A percentile compares a stretch with the other conserved stretches of the same genome.
These are phyloP conservation scores for Xylaria sp. DNA, from an alignment of 2,329 filamentous ascomycete genomes.

Conservation along the genomic window DNA sequence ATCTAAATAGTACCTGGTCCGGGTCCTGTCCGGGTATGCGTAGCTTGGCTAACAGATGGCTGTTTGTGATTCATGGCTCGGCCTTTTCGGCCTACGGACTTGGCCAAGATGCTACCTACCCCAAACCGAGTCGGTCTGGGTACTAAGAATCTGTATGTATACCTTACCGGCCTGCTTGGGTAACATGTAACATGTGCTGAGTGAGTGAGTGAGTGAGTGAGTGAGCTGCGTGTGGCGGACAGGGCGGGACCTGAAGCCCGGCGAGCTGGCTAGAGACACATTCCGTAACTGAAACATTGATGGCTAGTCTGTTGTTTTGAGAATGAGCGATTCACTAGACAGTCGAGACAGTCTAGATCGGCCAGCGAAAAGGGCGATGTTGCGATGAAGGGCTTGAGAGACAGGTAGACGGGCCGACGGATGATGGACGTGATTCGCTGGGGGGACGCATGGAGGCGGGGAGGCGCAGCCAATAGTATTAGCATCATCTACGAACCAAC, in stretches of 20 bases:
- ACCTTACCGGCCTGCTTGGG: background rate
- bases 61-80: background rate
- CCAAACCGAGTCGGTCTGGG: background rate
- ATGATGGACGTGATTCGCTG: background rate
- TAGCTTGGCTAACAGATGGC: background rate
- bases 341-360: background rate
- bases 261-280: slow-evolving; percentile 6
- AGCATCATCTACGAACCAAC: background rate
- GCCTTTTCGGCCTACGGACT: too few species aligned
- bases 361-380: slow-evolving; percentile 10
- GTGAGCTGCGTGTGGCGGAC: background rate
- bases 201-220: background rate
- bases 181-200: background rate
- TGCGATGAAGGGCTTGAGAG: slow-evolving; percentile 4
- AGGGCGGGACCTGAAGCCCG: background rate
- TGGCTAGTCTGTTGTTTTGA: background rate
- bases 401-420: background rate
- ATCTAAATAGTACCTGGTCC: background rate
- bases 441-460: background rate
- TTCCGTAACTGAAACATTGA: slow-evolving; percentile 11
- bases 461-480: slow-evolving; percentile 3
- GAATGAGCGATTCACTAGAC: background rate
- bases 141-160: background rate
- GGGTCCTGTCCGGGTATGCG: background rate
- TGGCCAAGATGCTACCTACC: background rate